A percentile compares a stretch with the other conserved stretches of the same genome.
phyloP scores from a whole-genome alignment of 2,329 filamentous ascomycete genomes.

The Daldinia sp. region DNA sequence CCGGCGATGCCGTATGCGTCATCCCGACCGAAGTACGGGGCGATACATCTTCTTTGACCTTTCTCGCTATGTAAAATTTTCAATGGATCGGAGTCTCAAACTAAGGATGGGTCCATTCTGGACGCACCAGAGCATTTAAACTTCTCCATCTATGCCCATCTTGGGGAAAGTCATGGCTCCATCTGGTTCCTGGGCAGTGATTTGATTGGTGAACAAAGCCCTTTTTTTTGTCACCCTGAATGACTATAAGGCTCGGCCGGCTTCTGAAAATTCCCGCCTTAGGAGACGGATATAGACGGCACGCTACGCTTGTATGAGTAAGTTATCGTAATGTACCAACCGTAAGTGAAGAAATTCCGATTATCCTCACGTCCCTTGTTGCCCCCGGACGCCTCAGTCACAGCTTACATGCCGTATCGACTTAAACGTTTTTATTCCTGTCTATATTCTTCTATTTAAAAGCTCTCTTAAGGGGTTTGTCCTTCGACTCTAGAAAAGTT shows the following conservation, averaged over 20 bases:
- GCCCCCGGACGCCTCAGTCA: background rate
- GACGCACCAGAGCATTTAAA: constrained; percentile 12
- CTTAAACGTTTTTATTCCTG: background rate
- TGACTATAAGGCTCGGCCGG: constrained; percentile 21
- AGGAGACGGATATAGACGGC: constrained; percentile 32
- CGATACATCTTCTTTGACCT: constrained; percentile 18
- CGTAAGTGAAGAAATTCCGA: constrained; percentile 12
- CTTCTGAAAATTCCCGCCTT: constrained; percentile 25
- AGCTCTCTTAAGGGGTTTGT: background rate
- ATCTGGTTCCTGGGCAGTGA: constrained; percentile 12
- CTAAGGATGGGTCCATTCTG: constrained; percentile 1
- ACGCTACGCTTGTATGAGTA: constrained; percentile 18
- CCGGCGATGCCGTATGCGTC: constrained; percentile 40
- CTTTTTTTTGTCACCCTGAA: constrained; percentile 25
- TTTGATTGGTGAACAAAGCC: constrained; percentile 31
- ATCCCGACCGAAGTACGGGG: constrained; percentile 25
- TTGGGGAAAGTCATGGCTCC: constrained; percentile 28
- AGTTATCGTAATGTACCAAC: constrained; percentile 11
- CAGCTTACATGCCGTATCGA: background rate
- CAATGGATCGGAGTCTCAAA: constrained; percentile 23
- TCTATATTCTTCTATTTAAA: background rate
- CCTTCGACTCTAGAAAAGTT: background rate
- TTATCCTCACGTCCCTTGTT: constrained; percentile 7
- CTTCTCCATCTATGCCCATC: constrained; percentile 28
- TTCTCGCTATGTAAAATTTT: constrained; percentile 31